Evolutionary conservation across 2,329 filamentous ascomycete species (phyloP).

Genomic region (Bipolaris zeicola): DNA sequence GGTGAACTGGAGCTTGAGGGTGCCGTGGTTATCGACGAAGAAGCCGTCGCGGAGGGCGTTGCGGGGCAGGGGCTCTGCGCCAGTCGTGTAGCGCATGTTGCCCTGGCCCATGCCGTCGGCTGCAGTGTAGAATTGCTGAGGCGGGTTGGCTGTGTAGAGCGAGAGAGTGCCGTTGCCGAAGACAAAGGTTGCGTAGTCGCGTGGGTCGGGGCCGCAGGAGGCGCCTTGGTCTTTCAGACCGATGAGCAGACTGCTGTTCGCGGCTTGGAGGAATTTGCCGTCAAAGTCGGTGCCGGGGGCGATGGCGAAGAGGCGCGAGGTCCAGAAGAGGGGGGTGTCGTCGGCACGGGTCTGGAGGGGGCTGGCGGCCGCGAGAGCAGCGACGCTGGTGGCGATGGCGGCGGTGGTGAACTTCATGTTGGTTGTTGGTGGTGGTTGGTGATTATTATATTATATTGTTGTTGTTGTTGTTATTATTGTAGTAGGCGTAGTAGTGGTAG

Average conservation of each 20-base stretch:
- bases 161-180: constrained; percentile 52
- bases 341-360: constrained; percentile 14
- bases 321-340: constrained; percentile 51
- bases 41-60: constrained; percentile 58
- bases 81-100: constrained; percentile 59
- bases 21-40: constrained; percentile 50
- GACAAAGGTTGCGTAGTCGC: constrained; percentile 57
- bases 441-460: constrained; percentile 13
- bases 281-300: constrained; percentile 58
- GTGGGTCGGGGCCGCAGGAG: constrained; percentile 49
- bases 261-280: constrained; percentile 54
- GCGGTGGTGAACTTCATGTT: constrained; percentile 8
- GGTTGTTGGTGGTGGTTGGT: constrained; percentile 17
- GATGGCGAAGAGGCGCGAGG: constrained; percentile 54
- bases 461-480: neutral
- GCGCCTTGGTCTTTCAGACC: constrained; percentile 54
- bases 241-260: constrained; percentile 53
- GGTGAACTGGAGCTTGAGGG: constrained; percentile 53
- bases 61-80: constrained; percentile 46
- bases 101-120: constrained; percentile 65
- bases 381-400: neutral
- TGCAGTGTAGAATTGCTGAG: constrained; percentile 61
- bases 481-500: neutral
- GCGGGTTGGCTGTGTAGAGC: constrained; percentile 55
- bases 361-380: constrained; percentile 8